phyloP scores from a whole-genome alignment of 1,284 basidiomycete species.

The Microstroma glucosiphilum region DNA sequence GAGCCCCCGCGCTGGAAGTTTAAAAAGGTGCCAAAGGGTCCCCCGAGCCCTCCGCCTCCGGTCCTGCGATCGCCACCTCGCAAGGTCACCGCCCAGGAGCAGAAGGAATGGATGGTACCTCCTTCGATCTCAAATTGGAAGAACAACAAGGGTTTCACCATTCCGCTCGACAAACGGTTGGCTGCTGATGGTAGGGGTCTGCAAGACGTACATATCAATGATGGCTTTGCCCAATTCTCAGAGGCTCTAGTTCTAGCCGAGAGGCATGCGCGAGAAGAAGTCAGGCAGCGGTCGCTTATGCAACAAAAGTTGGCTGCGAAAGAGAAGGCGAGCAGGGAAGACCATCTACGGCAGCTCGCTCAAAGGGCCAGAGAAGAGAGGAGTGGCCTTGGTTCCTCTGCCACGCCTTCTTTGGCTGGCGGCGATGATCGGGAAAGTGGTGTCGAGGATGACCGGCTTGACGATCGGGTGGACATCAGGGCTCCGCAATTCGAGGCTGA shows the following conservation, averaged over 20 bases:
- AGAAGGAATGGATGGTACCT: constrained; percentile 99
- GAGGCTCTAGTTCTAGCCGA: constrained; percentile 95
- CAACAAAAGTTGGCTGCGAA: constrained; percentile 96
- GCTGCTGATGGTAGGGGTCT: constrained; percentile 94
- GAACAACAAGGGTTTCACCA: constrained; percentile 99
- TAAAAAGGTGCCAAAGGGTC: constrained; percentile 93
- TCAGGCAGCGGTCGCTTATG: constrained; percentile 89
- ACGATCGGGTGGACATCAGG: constrained; percentile 8
- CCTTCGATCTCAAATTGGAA: constrained; percentile 99
- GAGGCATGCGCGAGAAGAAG: constrained; percentile 94
- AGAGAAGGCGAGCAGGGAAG: constrained; percentile 94
- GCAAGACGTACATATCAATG: constrained; percentile 97
- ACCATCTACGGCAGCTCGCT: constrained; percentile 84
- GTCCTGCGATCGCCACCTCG: constrained; percentile 90
- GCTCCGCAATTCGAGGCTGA: not conserved
- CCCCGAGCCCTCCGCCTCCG: constrained; percentile 93
- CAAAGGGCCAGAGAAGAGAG: constrained; percentile 93
- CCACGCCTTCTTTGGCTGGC: constrained; percentile 15
- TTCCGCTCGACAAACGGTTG: constrained; percentile 93
- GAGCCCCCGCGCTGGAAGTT: constrained; percentile 96
- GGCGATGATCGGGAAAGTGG: constrained; percentile 15
- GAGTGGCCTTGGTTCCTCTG: constrained; percentile 61
- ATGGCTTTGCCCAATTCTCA: constrained; percentile 98
- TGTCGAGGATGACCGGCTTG: constrained; percentile 35
- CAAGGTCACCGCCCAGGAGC: constrained; percentile 90